Base-by-base conservation (phyloP, 2,329 filamentous ascomycete species). In the Neonectria faginata region DNA sequence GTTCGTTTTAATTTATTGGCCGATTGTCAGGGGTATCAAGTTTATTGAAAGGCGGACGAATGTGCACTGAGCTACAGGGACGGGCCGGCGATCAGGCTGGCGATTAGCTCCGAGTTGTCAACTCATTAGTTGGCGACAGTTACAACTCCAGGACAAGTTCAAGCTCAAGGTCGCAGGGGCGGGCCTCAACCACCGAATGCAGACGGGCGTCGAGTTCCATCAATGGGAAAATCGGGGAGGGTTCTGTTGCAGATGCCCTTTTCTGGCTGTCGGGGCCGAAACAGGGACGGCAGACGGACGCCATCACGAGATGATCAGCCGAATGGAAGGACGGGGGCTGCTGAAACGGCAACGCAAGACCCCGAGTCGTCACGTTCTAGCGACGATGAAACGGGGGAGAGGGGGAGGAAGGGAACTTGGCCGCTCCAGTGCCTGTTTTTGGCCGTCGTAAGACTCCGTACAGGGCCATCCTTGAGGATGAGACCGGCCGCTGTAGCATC, bases 401-500 rank as follows among this genome's bases (percentile, higher is more conserved):
- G 25, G 25, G 25, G 25, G 25, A 25, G 25, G 25, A 25, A 25
- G 25, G 25, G 2, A 52, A 33, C 61, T 42, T 39, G 60, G 60
- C 56, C 36, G 25, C 56, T 50, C 55, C 42, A 42, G 56, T 51
- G 53, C 41, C 50, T 59, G 50, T 29, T 59, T 64, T 64, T 27
- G 61, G 48, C n/a, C 42, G 10, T 22, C 22, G 44, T 16, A 25
- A 20, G 42, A 25, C 18, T 29, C 31, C 50, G 53, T 36, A 29
- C 41, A 33, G 29, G 41, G 25, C 25, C 22, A 51, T 51, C 44
- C 61, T 45, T 48, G 60, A 56, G 63, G 63, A 56, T 64, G 68
- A 66, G 70, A 69, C 65, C 42, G 57, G 39, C 55, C 33, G 54
- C 29, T 61, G 57, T 61, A 60, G 39, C 66, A 66, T 36, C 22